phyloP scores from a whole-genome alignment of 2,329 filamentous ascomycete species.

The Hymenoscyphus infarciens region DNA sequence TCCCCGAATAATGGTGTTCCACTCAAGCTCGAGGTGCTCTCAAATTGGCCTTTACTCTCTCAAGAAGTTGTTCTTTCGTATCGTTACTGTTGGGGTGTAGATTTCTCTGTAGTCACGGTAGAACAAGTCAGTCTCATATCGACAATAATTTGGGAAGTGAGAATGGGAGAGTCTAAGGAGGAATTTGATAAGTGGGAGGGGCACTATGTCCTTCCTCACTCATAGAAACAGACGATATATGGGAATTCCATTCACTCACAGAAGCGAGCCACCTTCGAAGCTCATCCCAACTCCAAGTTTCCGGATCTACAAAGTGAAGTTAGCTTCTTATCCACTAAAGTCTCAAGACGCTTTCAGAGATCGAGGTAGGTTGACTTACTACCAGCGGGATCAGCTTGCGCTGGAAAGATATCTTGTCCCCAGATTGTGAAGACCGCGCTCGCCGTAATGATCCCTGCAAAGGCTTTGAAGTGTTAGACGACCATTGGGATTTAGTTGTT shows the following conservation, averaged over 20 bases:
- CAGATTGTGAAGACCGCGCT: conserved; percentile 82
- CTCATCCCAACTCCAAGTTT: conserved; percentile 75
- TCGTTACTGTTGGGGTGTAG: conserved; percentile 57
- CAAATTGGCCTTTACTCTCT: conserved; percentile 67
- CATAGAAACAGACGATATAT: not conserved
- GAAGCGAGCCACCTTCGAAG: conserved; percentile 75
- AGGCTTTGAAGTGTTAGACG: conserved; percentile 50
- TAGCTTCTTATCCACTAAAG: not conserved
- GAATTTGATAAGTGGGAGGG: not conserved
- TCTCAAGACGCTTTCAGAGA: conserved; percentile 5
- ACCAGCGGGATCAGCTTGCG: conserved; percentile 71
- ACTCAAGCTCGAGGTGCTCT: conserved; percentile 37
- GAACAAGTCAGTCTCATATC: not conserved
- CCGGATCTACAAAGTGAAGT: conserved; percentile 47
- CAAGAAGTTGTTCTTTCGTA: conserved; percentile 61
- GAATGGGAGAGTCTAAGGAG: not conserved
- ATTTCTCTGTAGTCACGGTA: conserved; percentile 49
- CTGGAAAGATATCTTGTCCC: conserved; percentile 77
- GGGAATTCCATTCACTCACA: conserved; percentile 51
- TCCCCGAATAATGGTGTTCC: not conserved
- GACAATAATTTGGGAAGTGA: not conserved
- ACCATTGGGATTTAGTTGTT: not conserved
- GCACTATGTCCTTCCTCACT: not conserved
- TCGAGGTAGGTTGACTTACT: conserved; percentile 42
- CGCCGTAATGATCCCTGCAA: conserved; percentile 76